Conservation (phyloP, 331 rosid genomes). For the Malus hybrid region DNA sequence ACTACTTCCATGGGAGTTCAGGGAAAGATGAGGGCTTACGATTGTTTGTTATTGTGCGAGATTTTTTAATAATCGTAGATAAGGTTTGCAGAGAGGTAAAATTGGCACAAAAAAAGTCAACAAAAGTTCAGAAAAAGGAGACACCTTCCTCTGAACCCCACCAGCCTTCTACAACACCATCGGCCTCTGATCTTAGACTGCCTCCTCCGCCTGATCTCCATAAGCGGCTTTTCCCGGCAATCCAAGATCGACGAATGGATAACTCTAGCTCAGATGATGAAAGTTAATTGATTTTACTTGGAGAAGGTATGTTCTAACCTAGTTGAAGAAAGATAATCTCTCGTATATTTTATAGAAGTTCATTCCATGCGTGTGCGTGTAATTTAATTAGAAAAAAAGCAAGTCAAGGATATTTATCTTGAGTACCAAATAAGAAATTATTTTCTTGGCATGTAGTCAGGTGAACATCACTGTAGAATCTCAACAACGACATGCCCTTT, state of each 20-base stretch:
- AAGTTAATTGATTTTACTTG: slow-evolving; percentile 42
- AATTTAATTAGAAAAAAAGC: background rate
- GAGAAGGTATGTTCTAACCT: slow-evolving; percentile 24
- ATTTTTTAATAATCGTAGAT: slow-evolving; percentile 79
- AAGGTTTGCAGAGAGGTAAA: slow-evolving; percentile 67
- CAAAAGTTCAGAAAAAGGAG: slow-evolving; percentile 34
- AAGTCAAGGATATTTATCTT: background rate
- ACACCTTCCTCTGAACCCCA: slow-evolving; percentile 36
- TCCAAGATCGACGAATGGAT: slow-evolving; percentile 45
- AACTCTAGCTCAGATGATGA: slow-evolving; percentile 85
- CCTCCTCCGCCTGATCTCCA: slow-evolving; percentile 39
- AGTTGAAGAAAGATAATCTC: background rate
- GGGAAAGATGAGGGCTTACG: slow-evolving; percentile 90
- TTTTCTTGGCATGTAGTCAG: slow-evolving; percentile 2
- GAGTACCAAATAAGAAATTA: background rate
- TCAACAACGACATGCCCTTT: background rate
- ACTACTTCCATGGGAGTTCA: slow-evolving; percentile 84
- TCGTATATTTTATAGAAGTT: slow-evolving; percentile 1
- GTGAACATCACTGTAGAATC: slow-evolving; percentile 1
- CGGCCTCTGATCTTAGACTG: slow-evolving; percentile 29
- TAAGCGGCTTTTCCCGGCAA: slow-evolving; percentile 51
- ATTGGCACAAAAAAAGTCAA: slow-evolving; percentile 29
- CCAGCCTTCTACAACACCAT: slow-evolving; percentile 19
- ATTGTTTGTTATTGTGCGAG: slow-evolving; percentile 64
- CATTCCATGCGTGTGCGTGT: background rate